Conservation (phyloP, 2,329 filamentous ascomycete species). For the Neonectria faginata region DNA sequence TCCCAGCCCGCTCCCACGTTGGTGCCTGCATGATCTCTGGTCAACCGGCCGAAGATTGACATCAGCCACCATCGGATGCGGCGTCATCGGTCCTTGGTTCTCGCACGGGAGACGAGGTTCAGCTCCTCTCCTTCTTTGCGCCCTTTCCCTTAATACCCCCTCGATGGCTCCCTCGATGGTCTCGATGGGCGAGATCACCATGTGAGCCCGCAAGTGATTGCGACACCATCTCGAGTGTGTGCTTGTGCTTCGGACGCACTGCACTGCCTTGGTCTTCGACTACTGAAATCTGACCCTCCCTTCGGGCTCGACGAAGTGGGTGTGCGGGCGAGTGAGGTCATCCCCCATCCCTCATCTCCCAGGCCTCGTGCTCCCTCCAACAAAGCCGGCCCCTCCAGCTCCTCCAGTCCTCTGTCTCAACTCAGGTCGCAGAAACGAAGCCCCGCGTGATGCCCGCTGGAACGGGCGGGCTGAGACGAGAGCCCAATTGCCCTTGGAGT, state of each 20-base stretch:
- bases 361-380: conserved; percentile 16
- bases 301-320: conserved; percentile 12
- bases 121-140: conserved; percentile 6
- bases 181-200: conserved; percentile 17
- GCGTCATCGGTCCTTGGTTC: conserved; percentile 24
- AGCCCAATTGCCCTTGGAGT: conserved; percentile 3
- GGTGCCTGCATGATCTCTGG: conserved; percentile 36
- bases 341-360: conserved; percentile 11
- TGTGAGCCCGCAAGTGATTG: conserved; percentile 17
- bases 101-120: conserved; percentile 17
- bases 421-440: conserved; percentile 10
- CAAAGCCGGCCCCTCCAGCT: conserved; percentile 5
- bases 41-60: conserved; percentile 21
- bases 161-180: conserved; percentile 16
- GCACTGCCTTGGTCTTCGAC: conserved; percentile 7
- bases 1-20: conserved; percentile 33
- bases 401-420: conserved; percentile 15
- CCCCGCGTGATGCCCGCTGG: conserved; percentile 14
- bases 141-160: background rate
- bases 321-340: conserved; percentile 22
- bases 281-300: conserved; percentile 14
- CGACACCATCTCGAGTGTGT: conserved; percentile 15
- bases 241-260: background rate
- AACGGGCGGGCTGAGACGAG: background rate
- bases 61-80: conserved; percentile 21